Evolutionary conservation across 2,329 filamentous ascomycete genomes (phyloP).

Genomic region (Paecilomyces niveus): DNA sequence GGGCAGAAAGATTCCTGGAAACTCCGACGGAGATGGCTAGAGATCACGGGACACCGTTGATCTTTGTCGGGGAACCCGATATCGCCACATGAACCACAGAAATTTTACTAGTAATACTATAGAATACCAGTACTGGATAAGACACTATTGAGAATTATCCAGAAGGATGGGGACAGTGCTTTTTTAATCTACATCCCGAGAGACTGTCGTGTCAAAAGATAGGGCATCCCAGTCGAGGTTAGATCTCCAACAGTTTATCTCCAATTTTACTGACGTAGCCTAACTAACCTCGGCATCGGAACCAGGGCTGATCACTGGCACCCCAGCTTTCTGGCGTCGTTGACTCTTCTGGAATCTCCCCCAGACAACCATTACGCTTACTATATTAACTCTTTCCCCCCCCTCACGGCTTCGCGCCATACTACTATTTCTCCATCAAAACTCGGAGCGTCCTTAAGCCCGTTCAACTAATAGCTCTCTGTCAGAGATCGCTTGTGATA

Average conservation of each 20-base stretch:
- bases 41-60: not conserved
- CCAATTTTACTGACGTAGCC: conserved; percentile 17
- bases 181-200: not conserved
- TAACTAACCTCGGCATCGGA: conserved; percentile 27
- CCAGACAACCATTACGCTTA: conserved; percentile 9
- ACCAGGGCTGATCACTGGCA: conserved; percentile 21
- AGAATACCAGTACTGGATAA: not conserved
- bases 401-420: not conserved
- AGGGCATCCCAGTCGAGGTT: not conserved
- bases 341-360: conserved; percentile 23
- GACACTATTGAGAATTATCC: not conserved
- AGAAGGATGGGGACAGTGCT: not conserved
- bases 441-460: not conserved
- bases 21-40: not conserved
- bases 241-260: conserved; percentile 9
- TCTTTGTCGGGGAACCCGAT: not conserved
- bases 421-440: conserved; percentile 1
- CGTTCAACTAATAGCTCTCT: not conserved
- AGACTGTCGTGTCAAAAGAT: not conserved
- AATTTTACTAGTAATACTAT: not conserved
- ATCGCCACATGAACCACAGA: not conserved
- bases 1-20: not conserved
- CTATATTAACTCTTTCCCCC: not conserved
- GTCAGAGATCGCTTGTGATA: not conserved
- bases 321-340: not conserved